phyloP scores from a whole-genome alignment of 1,139 yeast genomes.

The Hemisphaericaspora xylofermentans region DNA sequence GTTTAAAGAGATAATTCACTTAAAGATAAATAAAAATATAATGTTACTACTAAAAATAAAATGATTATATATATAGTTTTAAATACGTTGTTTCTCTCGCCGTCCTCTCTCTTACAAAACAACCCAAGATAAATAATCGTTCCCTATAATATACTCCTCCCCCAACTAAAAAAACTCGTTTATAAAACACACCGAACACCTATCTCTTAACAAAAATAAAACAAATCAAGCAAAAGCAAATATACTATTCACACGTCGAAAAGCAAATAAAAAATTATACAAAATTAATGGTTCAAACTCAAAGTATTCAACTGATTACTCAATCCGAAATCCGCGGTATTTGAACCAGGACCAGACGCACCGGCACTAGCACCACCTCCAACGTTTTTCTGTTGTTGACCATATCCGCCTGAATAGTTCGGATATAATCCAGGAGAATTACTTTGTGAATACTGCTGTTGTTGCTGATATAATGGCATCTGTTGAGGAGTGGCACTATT shows the following conservation, averaged over 20 bases:
- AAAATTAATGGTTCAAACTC: slow-evolving; percentile 27
- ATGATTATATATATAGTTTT: too few relatives aligned
- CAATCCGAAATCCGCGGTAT: slow-evolving; percentile 19
- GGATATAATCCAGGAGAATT: slow-evolving; percentile 30
- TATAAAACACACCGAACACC: too few relatives aligned
- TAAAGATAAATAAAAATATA: too few relatives aligned
- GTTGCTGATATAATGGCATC: slow-evolving; percentile 22
- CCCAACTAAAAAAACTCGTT: too few relatives aligned
- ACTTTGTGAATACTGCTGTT: slow-evolving; percentile 17
- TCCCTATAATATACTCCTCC: too few relatives aligned
- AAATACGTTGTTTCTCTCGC: too few relatives aligned
- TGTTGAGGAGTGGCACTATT: slow-evolving; percentile 24
- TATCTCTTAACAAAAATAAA: too few relatives aligned
- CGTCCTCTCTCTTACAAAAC: too few relatives aligned
- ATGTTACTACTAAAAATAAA: too few relatives aligned
- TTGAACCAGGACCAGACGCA: slow-evolving; percentile 4
- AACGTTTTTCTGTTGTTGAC: slow-evolving; percentile 6
- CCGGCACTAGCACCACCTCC: too few relatives aligned
- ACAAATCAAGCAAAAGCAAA: neutral
- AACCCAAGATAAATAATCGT: too few relatives aligned
- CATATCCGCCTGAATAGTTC: slow-evolving; percentile 2
- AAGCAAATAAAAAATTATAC: slow-evolving; percentile 1
- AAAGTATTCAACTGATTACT: slow-evolving; percentile 36
- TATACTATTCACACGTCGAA: neutral
- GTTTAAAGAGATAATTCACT: too few relatives aligned